Conservation (phyloP, 768 basidiomycete genomes). For the Russula virescens region DNA sequence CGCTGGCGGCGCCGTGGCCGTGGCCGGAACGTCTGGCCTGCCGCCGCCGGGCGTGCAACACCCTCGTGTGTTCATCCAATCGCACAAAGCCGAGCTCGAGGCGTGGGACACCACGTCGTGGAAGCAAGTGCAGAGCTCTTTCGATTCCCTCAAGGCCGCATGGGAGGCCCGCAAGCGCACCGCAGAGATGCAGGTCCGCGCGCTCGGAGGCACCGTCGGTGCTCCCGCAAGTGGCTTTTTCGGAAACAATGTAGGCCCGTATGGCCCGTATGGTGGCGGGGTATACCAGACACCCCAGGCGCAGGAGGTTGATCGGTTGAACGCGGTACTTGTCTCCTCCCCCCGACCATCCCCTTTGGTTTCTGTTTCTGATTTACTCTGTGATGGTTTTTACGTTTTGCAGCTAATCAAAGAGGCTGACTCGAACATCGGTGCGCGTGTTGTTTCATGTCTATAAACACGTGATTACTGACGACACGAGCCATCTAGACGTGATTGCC, state of each 20-base stretch:
- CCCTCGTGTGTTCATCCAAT: slow-evolving; percentile 62
- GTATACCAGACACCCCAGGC: slow-evolving; percentile 17
- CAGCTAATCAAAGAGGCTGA: slow-evolving; percentile 56
- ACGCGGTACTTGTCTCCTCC: slow-evolving; percentile 40
- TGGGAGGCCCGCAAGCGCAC: slow-evolving; percentile 61
- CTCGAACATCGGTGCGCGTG: slow-evolving; percentile 42
- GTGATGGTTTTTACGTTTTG: background rate
- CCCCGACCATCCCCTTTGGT: background rate
- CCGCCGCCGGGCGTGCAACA: slow-evolving; percentile 42
- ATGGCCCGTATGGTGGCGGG: slow-evolving; percentile 27
- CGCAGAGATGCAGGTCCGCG: slow-evolving; percentile 41
- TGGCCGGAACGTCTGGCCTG: too few species aligned
- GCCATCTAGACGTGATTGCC: slow-evolving; percentile 50
- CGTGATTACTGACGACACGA: background rate
- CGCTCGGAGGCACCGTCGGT: slow-evolving; percentile 36
- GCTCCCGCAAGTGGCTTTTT: slow-evolving; percentile 31
- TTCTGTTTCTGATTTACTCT: background rate
- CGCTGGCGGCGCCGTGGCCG: too few species aligned
- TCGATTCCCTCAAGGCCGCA: slow-evolving; percentile 58
- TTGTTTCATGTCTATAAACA: background rate
- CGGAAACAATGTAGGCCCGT: slow-evolving; percentile 28
- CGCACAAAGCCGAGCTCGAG: slow-evolving; percentile 58
- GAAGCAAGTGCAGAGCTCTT: slow-evolving; percentile 43
- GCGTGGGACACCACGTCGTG: slow-evolving; percentile 26
- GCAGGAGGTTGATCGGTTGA: slow-evolving; percentile 50